Evolutionary conservation across 2,329 filamentous ascomycete species (phyloP).

Genomic region (Orbilia oligospora): DNA sequence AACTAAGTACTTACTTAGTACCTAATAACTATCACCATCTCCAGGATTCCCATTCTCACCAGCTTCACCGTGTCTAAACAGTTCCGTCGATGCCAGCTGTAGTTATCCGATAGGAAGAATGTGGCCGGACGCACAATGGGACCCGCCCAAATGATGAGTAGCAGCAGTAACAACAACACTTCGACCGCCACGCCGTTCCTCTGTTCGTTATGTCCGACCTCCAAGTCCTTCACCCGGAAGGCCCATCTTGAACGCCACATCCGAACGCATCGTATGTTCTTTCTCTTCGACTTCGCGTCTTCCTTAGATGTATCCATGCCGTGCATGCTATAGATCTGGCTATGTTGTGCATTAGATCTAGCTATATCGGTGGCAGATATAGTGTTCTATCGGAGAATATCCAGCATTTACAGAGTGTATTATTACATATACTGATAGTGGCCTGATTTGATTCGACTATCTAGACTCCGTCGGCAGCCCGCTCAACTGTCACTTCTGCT

Average conservation of each 20-base stretch:
- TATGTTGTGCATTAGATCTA: conserved; percentile 6
- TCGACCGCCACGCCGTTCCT: conserved; percentile 29
- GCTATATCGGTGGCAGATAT: not conserved
- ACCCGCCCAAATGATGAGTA: conserved; percentile 28
- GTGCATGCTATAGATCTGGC: conserved; percentile 2
- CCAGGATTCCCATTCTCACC: not conserved
- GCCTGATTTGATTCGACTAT: conserved; percentile 32
- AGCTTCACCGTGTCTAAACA: not conserved
- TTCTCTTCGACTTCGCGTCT: not conserved
- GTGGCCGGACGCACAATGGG: conserved; percentile 18
- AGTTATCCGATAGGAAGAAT: not conserved
- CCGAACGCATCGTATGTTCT: conserved; percentile 45
- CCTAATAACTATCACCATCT: not conserved
- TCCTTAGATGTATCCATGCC: not conserved
- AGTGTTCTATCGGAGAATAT: conserved; percentile 25
- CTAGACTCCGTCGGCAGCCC: conserved; percentile 53
- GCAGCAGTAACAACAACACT: conserved; percentile 40
- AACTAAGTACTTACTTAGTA: not conserved
- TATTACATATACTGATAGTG: conserved; percentile 53
- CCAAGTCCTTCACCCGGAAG: conserved; percentile 57
- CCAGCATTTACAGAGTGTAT: not conserved
- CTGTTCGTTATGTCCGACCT: conserved; percentile 40
- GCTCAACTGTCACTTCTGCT: conserved; percentile 57
- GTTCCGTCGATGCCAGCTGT: not conserved
- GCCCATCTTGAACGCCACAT: conserved; percentile 58